A percentile compares a stretch with the other conserved stretches of the same genome.
phyloP scores from a whole-genome alignment of 1,139 yeast species.

The Diutina rugosa region DNA sequence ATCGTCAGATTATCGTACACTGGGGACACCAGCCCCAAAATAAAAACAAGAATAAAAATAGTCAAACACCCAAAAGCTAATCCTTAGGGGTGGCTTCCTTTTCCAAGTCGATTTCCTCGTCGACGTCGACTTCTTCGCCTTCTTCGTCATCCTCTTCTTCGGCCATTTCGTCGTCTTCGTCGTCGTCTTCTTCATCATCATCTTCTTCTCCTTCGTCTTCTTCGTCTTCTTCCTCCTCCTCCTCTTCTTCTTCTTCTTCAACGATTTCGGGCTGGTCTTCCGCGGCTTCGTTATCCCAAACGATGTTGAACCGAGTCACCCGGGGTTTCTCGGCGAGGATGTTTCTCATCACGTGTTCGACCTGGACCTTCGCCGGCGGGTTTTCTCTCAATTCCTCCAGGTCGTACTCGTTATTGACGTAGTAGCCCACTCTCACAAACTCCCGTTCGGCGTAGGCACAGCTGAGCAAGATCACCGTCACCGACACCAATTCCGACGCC shows the following conservation, averaged over 20 bases:
- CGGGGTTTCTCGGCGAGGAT: slow-evolving; percentile 95
- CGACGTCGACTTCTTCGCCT: slow-evolving; percentile 28
- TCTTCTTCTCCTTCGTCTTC: slow-evolving; percentile 48
- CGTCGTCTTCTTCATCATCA: slow-evolving; percentile 17
- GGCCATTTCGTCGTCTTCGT: slow-evolving; percentile 21
- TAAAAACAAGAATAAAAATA: too few relatives aligned
- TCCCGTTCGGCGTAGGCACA: slow-evolving; percentile 91
- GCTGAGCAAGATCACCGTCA: slow-evolving; percentile 82
- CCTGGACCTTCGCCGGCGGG: slow-evolving; percentile 90
- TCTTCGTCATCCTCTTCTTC: slow-evolving; percentile 40
- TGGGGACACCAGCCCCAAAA: not conserved
- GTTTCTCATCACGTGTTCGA: slow-evolving; percentile 88
- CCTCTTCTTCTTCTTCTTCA: slow-evolving; percentile 44
- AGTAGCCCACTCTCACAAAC: slow-evolving; percentile 93
- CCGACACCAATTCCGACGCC: slow-evolving; percentile 87
- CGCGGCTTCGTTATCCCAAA: slow-evolving; percentile 72
- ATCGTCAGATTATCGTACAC: not conserved
- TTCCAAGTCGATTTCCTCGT: slow-evolving; percentile 20
- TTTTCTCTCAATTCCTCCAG: slow-evolving; percentile 84
- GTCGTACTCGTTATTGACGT: slow-evolving; percentile 94
- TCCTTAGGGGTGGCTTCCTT: slow-evolving; percentile 11
- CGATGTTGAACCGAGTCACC: slow-evolving; percentile 90
- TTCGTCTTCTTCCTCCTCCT: slow-evolving; percentile 40
- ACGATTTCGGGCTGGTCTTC: slow-evolving; percentile 57
- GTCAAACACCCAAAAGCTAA: not conserved